A percentile compares a stretch with the other conserved stretches of the same genome.
phyloP scores from a whole-genome alignment of 805 yeast genomes.

The Candida dajiaensis region DNA sequence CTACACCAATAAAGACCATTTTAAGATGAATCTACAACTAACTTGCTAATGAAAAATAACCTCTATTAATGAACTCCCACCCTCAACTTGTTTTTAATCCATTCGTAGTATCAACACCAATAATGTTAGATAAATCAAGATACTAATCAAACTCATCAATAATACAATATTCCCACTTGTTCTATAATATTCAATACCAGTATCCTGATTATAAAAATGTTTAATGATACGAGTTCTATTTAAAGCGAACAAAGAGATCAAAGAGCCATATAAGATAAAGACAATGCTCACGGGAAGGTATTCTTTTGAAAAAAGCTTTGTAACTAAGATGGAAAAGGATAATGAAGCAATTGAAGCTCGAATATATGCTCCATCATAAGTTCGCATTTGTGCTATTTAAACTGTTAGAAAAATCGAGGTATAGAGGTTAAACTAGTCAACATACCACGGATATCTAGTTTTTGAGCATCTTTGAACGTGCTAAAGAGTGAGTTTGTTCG shows the following conservation, averaged over 20 bases:
- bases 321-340: slow-evolving; percentile 53
- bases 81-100: slow-evolving; percentile 1
- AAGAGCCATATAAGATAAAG: slow-evolving; percentile 54
- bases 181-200: slow-evolving; percentile 37
- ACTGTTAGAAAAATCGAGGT: neutral
- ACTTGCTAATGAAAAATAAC: no score
- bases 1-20: slow-evolving; percentile 4
- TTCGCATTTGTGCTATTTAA: slow-evolving; percentile 62
- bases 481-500: slow-evolving; percentile 7
- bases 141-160: slow-evolving; percentile 43
- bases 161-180: slow-evolving; percentile 61
- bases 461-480: slow-evolving; percentile 6
- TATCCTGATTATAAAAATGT: slow-evolving; percentile 32
- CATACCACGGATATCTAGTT: slow-evolving; percentile 11
- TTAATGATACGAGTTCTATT: slow-evolving; percentile 28
- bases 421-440: no score
- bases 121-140: slow-evolving; percentile 44
- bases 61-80: neutral
- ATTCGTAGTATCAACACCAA: slow-evolving; percentile 44
- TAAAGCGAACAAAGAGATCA: slow-evolving; percentile 36
- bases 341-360: slow-evolving; percentile 66
- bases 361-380: slow-evolving; percentile 80
- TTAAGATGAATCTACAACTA: no score
- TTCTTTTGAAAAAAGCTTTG: slow-evolving; percentile 58
- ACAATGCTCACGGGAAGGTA: slow-evolving; percentile 64